Base-by-base conservation (phyloP, 345 rosid species). In the Streptanthus diversifolius region DNA sequence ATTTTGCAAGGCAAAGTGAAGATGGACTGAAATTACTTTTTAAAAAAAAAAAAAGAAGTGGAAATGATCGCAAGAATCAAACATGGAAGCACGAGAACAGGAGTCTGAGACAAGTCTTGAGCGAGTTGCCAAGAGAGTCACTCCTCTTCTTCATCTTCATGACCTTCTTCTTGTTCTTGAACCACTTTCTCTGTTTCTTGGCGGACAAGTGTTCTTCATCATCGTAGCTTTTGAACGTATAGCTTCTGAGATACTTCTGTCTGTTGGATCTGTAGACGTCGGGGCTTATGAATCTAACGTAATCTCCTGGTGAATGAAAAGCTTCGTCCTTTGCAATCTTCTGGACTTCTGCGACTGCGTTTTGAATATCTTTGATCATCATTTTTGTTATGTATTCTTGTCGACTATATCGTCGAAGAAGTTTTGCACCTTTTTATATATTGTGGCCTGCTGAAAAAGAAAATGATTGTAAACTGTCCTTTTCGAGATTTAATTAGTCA, bases 161-260 rank as follows among this genome's bases (percentile, higher is more conserved):
- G 3, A 54, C 43, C 44, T 76, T 76, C 44, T 76, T 76, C 45
- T 70, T 68, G 57, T 68, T 76, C 75, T 62, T 55, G 44, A 45
- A 62, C 71, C 80, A 76, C 30, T 63, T 76, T 9, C 51, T 63
- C 15, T 69, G 71, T 70, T 69, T 63, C 66, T 76, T 63, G 51
- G 18, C 3, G 2, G 74, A 44, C 21, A 62, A 68, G 43, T 35
- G 25, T 27, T 30, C 53, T 33, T 52, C 74, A 12, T 55, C 59
- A 0, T 44, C 59, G 75, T 70, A 69, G 52, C 12, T 37, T n/a
- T 69, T 40, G 52, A 76, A 70, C 5, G 80, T 76, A 59, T 76
- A 76, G 75, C 80, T 76, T 70, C 80, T 63, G 27, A 76, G 75
- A 54, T 76, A 76, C 21, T 70, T 70, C 41, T 70, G 79, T 35